Percentiles rank a stretch among this genome's conserved stretches.
Evolutionary conservation across 257 asterid genomes (phyloP).

Genomic region (Nicotiana obtusifolia): DNA sequence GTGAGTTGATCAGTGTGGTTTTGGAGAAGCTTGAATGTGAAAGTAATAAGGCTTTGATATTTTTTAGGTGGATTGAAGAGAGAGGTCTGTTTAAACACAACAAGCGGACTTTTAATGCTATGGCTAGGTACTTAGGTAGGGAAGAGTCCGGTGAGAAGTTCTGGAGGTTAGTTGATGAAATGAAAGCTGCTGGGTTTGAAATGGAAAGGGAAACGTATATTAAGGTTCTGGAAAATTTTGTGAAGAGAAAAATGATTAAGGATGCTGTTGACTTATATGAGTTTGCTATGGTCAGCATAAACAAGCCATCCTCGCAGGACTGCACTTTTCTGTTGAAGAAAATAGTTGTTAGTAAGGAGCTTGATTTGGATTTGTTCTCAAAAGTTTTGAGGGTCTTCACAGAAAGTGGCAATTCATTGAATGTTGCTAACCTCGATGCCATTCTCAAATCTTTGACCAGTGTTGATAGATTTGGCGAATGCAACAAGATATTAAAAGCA

Average conservation of each 20-base stretch:
- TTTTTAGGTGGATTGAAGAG: conserved; percentile 90
- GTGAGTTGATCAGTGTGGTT: conserved; percentile 48
- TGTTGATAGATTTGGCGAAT: conserved; percentile 60
- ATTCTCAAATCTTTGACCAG: conserved; percentile 67
- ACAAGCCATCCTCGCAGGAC: conserved; percentile 57
- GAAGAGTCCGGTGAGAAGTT: conserved; percentile 50
- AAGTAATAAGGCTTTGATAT: conserved; percentile 55
- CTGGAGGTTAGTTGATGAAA: conserved; percentile 70
- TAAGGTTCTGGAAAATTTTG: conserved; percentile 33
- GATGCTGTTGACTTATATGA: conserved; percentile 80
- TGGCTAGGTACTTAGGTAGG: conserved; percentile 49
- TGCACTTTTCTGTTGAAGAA: conserved; percentile 72
- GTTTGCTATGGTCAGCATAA: conserved; percentile 56
- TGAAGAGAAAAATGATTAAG: conserved; percentile 45
- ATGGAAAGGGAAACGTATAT: conserved; percentile 52
- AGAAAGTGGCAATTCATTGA: conserved; percentile 48
- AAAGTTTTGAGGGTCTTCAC: conserved; percentile 51
- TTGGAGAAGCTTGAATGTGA: conserved; percentile 45
- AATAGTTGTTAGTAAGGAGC: conserved; percentile 56
- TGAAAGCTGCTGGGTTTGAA: conserved; percentile 56
- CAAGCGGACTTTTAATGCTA: conserved; percentile 42
- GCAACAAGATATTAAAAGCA: conserved; percentile 46
- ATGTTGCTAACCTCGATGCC: conserved; percentile 43
- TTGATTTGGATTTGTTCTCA: conserved; percentile 54
- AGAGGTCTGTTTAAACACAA: conserved; percentile 51